phyloP scores from a whole-genome alignment of 805 yeast genomes.

The Vanderwaltozyma polyspora region DNA sequence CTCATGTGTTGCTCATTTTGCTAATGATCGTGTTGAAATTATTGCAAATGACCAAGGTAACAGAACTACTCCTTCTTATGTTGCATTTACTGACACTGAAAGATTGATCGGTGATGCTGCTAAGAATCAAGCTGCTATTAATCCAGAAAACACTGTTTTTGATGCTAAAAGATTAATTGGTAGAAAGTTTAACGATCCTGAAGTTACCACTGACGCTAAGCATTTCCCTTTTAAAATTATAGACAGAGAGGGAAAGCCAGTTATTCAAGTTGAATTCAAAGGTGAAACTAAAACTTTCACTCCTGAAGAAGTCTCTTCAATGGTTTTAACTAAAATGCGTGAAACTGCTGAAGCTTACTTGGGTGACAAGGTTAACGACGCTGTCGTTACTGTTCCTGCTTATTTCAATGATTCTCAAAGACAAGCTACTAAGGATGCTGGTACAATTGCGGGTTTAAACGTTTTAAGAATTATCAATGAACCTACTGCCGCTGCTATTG shows the following conservation, averaged over 20 bases:
- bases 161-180: constrained; percentile 93
- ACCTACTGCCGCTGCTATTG: constrained; percentile 97
- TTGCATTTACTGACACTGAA: constrained; percentile 87
- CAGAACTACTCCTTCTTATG: constrained; percentile 95
- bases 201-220: constrained; percentile 70
- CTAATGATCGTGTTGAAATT: constrained; percentile 86
- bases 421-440: constrained; percentile 97
- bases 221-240: constrained; percentile 77
- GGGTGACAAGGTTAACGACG: no score
- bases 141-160: constrained; percentile 82
- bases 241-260: constrained; percentile 65
- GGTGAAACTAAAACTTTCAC: no score
- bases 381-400: no score
- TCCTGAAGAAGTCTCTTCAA: constrained; percentile 91
- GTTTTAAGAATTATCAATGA: constrained; percentile 92
- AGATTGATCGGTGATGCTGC: no score
- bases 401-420: no score
- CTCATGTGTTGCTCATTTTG: constrained; percentile 92
- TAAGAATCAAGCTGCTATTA: no score
- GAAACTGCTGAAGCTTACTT: no score
- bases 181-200: constrained; percentile 70
- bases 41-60: constrained; percentile 98
- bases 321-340: constrained; percentile 84
- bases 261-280: constrained; percentile 71
- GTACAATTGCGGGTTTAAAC: constrained; percentile 90